These are phyloP conservation scores for Colletotrichum noveboracense DNA, from an alignment of 2,329 filamentous ascomycete species.

Conservation along the genomic window DNA sequence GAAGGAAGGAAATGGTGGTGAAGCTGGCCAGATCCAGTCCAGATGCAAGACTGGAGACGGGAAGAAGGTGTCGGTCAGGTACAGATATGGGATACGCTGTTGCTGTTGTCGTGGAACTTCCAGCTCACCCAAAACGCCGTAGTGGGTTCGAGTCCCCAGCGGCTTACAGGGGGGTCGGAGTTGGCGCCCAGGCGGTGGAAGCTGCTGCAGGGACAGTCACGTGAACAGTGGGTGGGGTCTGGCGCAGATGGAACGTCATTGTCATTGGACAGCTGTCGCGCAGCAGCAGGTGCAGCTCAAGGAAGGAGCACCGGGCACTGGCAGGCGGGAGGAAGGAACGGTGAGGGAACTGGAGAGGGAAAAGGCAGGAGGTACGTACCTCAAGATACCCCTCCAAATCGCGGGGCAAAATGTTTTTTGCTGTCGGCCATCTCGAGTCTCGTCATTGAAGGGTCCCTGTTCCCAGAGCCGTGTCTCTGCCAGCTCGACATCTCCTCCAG, in stretches of 20 bases:
- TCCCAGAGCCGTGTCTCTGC: background rate
- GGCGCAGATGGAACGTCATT: background rate
- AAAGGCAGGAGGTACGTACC: background rate
- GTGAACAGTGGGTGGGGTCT: background rate
- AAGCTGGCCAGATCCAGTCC: conserved; percentile 14
- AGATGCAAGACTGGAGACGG: background rate
- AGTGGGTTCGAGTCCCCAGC: conserved; percentile 14
- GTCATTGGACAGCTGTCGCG: background rate
- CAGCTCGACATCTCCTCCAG: background rate
- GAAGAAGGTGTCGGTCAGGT: background rate
- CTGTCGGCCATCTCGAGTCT: background rate
- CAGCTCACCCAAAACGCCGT: conserved; percentile 25
- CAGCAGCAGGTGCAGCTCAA: background rate
- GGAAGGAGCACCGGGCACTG: background rate
- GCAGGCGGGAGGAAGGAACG: background rate
- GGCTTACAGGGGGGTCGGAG: conserved; percentile 4
- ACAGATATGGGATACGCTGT: background rate
- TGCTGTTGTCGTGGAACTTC: conserved; percentile 19
- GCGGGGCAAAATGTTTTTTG: conserved; percentile 24
- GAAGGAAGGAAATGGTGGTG: background rate
- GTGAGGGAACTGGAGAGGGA: background rate
- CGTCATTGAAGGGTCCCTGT: background rate
- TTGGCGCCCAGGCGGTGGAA: background rate
- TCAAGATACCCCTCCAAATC: conserved; percentile 23
- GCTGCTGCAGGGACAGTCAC: conserved; percentile 16